Evolutionary conservation across 2,329 filamentous ascomycete species (phyloP).

Genomic region (Stachybotrys chlorohalonatus): DNA sequence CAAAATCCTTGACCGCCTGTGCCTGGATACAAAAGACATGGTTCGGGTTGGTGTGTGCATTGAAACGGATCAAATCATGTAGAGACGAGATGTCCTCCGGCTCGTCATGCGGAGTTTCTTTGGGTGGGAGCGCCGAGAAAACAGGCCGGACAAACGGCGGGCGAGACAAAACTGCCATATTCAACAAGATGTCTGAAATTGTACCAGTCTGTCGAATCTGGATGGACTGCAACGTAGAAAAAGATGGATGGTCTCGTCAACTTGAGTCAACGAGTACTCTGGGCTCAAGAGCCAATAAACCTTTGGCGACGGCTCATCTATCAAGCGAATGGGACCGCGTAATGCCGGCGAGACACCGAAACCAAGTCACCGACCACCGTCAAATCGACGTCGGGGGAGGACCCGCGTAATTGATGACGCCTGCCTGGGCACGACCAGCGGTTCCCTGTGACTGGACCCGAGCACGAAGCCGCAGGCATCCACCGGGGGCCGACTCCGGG

Average conservation of each 20-base stretch:
- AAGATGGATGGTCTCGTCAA: neutral
- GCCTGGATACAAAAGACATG: slow-evolving; percentile 9
- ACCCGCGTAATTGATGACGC: neutral
- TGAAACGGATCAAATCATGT: slow-evolving; percentile 10
- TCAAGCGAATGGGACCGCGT: neutral
- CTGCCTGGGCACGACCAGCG: neutral
- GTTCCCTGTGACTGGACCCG: neutral
- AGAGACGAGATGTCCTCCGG: slow-evolving; percentile 7
- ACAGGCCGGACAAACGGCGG: neutral
- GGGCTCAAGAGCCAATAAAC: neutral
- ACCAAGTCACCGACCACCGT: neutral
- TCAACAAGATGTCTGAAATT: neutral
- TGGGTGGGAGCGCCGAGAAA: neutral
- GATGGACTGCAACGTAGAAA: neutral
- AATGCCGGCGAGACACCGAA: neutral
- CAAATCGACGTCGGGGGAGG: neutral
- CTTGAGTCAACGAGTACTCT: neutral
- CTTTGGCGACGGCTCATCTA: neutral
- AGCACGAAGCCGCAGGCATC: neutral
- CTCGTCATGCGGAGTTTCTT: neutral
- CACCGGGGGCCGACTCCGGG: neutral
- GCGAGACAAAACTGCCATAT: neutral
- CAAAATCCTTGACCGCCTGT: neutral
- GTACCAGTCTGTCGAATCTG: neutral
- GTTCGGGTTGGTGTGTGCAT: slow-evolving; percentile 8